Evolutionary conservation across 441 rosid genomes (phyloP).

Genomic region (Arabidopsis hybrid): DNA sequence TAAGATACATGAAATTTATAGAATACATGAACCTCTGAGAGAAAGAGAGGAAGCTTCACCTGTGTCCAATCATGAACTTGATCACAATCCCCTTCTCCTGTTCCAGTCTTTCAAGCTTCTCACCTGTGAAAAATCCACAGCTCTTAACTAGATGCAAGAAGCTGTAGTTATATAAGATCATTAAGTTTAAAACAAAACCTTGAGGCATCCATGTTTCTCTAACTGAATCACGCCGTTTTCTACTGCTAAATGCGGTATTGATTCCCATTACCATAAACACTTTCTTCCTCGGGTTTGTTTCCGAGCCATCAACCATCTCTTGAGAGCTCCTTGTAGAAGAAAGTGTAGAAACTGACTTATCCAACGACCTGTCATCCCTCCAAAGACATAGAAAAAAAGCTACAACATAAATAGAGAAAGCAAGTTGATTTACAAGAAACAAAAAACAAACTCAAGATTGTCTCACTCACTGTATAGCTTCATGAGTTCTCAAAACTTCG

Average conservation of each 20-base stretch:
- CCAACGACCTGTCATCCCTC: conserved; percentile 64
- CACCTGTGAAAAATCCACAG: conserved; percentile 53
- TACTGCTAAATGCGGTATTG: conserved; percentile 93
- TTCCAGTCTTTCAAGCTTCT: conserved; percentile 78
- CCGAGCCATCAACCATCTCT: conserved; percentile 52
- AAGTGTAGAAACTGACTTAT: conserved; percentile 72
- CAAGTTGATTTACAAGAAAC: not conserved
- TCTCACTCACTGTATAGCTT: conserved; percentile 83
- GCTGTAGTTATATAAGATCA: not conserved
- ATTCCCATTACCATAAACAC: conserved; percentile 90
- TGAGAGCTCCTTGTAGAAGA: conserved; percentile 65
- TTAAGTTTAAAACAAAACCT: conserved; percentile 49
- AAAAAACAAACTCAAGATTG: not conserved
- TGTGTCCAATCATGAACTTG: conserved; percentile 98
- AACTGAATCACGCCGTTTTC: conserved; percentile 94
- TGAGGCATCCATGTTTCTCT: conserved; percentile 99
- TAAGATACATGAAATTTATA: not conserved
- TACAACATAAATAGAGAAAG: conserved; percentile 7
- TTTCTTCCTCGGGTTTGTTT: conserved; percentile 55
- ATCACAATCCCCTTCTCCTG: conserved; percentile 85
- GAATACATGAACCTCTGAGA: not conserved
- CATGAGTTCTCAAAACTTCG: conserved; percentile 73
- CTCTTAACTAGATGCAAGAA: conserved; percentile 21
- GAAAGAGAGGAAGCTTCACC: conserved; percentile 50
- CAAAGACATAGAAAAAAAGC: conserved; percentile 19